Evolutionary conservation across 2,329 filamentous ascomycete species (phyloP), one percentile per base, ranked within the genome.

Genomic region (Fusarium torulosum): DNA sequence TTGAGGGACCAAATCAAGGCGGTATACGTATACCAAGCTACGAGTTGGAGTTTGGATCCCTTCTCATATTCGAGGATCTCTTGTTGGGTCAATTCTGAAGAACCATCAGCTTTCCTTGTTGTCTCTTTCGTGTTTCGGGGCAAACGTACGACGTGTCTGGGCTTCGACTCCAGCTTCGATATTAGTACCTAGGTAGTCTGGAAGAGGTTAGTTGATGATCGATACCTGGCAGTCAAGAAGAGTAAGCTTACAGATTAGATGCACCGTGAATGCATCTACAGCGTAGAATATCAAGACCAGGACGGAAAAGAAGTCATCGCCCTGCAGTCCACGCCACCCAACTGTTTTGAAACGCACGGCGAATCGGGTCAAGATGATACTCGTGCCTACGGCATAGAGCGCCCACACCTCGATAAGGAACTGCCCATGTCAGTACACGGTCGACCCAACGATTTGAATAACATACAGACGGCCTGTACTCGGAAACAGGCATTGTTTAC

Each of bases 11-110:
- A 81, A 9, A 80, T 74, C 0, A 80, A 73, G 0, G 75, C 72
- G 0, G 78, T 77, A 40, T 81, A 81, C 8, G 73, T 72, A 27
- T 80, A 82, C 80, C 80, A 81, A 0, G 79, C 80, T 0, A 75
- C 57, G 13, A 81, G 67, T 46, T 82, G 70, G 7, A 79, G 67
- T 20, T 79, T 79, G 0, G 77, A 80, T 2, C 79, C 79, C n/a
- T 69, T 54, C 0, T 54, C 59, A 17, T 78, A 71, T 4, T 76
- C 69, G 3, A 57, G 41, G 6, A 79, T 68, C 8, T 81, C 75
- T 11, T 29, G 27, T 29, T 29, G 27, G 10, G 27, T 29, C 27
- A 29, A 29, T 29, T 29, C 27, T 29, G 27, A 29, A 29, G 27
- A 11, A 10, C 27, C 27, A 29, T 29, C 27, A 29, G 27, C 11